Evolutionary conservation across 805 yeast species (phyloP), one percentile per base, ranked within the genome.

Genomic region (Candida cerambycidarum): DNA sequence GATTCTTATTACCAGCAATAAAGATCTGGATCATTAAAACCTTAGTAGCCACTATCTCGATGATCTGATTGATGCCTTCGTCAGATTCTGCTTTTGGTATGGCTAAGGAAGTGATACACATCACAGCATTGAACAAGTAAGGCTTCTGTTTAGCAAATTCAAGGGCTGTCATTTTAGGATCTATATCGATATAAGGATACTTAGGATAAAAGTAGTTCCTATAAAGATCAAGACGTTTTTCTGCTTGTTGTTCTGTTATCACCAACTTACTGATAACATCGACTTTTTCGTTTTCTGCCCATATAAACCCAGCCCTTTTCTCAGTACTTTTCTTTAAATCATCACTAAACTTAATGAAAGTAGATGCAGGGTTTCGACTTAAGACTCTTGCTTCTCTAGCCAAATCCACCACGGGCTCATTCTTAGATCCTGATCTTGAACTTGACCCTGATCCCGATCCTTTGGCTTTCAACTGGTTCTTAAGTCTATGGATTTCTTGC

Each of bases 1-100:
- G 62, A 5, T 82, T 74, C 63, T 87, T 89, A 42, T 78, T 73
- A 14, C 96, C 96, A 18, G 76, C 69, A 7, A 83, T 72, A 62
- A 89, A 62, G 9, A 83, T 74, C 54, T 88, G 90, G 38, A 75
- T 64, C 9, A 79, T 59, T 12, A 81, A 55, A 19, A 78, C 56
- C 53, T 70, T 69, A 15, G 80, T 58, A 13, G 84, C 78, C 42
- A 75, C 69, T 48, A 74, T 71, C 55, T 84, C 81, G 29, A 83
- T 57, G 29, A 62, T 59, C 50, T 81, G 56, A 32, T 76, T 73
- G 9, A 59, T 58, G 16, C 75, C 79, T 6, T 63, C 47, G 19
- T 72, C 64, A 1, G 57, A 48, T 21, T 57, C 54, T 13, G 56
- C 47, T 5, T 58, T 56, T 4, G 38, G 38, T 48, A 71, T 62